Evolutionary conservation across 2,329 filamentous ascomycete genomes (phyloP), one percentile per base, ranked within the genome.

Genomic region (Xylariaceae sp.): DNA sequence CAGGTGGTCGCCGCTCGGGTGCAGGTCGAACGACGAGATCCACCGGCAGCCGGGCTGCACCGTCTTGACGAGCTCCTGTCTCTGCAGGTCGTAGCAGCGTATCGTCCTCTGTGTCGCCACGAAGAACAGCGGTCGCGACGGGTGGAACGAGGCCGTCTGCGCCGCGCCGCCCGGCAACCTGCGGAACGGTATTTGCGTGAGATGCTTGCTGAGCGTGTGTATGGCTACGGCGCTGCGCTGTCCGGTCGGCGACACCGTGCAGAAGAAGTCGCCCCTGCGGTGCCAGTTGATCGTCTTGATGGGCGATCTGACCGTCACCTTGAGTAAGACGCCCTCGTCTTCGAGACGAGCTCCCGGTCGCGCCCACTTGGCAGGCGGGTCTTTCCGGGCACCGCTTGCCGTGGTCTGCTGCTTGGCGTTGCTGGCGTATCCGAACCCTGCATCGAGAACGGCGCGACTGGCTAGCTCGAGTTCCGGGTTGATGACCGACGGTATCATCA

Each of bases 281-380:
- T 98, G 94, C 88, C 90, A 98, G 59, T 81, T 84, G 54, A 98
- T 80, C 11, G 86, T 83, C 68, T 95, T 97, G 57, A 95, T 78
- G 2, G 81, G 74, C 34, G 85, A 78, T 46, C 85, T 78, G 9
- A 96, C 83, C 5, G 86, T 88, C 40, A 86, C 78, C 56, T 87
- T 84, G 43, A 94, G 75, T 28, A 89, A 72, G 3, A 96, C 83
- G 32, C 89, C 85, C 42, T 83, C 78, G 38, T 85, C 81, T 54
- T 88, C 81, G 3, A 95, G 74, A 32, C 78, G 74, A 3, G 76
- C 64, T 26, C 82, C 80, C 2, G 92, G 89, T 12, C 90, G 81
- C 28, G 81, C 74, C 92, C 92, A 98, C 50, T 81, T 85, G 15
- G 85, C 85, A 2, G 85, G 75, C 2, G 83, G 78, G 41, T 83